These are phyloP conservation scores for Astragalus glycyphyllos DNA, from an alignment of 306 rosid species.

Conservation along the genomic window DNA sequence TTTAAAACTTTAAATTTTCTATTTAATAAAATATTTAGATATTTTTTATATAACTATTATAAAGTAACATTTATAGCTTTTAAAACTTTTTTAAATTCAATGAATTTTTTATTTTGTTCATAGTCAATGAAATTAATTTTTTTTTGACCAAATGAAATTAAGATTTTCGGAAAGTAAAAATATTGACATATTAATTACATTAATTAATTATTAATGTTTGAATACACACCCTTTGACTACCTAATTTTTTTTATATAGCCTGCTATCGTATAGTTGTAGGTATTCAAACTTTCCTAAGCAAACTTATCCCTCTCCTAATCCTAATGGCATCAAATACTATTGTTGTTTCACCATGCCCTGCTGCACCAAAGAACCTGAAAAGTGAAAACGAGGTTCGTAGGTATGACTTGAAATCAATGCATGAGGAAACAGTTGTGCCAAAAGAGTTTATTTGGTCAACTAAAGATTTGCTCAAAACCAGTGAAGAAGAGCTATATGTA, in stretches of 20 bases:
- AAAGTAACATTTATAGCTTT: no score
- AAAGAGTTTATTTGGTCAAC: slow-evolving; percentile 60
- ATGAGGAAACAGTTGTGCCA: slow-evolving; percentile 50
- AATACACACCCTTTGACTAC: background rate
- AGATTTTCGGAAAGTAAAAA: background rate
- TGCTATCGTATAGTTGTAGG: background rate
- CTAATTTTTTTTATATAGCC: background rate
- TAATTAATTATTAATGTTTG: background rate
- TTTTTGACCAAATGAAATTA: background rate
- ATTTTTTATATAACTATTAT: no score
- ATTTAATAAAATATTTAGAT: no score
- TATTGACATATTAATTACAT: background rate
- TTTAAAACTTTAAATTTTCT: no score
- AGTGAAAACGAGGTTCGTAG: slow-evolving; percentile 34
- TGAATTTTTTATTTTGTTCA: background rate
- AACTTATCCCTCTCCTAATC: slow-evolving; percentile 19
- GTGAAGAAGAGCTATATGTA: slow-evolving; percentile 55
- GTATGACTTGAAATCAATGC: slow-evolving; percentile 44
- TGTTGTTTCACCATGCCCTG: slow-evolving; percentile 24
- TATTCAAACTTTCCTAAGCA: background rate
- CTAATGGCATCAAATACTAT: slow-evolving; percentile 45
- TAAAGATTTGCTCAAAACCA: slow-evolving; percentile 31
- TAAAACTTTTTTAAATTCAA: background rate
- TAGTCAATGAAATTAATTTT: background rate
- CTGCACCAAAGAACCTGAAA: slow-evolving; percentile 8